These are phyloP conservation scores for Pseudoturritis turrita DNA, from an alignment of 345 rosid species.

Conservation along the genomic window DNA sequence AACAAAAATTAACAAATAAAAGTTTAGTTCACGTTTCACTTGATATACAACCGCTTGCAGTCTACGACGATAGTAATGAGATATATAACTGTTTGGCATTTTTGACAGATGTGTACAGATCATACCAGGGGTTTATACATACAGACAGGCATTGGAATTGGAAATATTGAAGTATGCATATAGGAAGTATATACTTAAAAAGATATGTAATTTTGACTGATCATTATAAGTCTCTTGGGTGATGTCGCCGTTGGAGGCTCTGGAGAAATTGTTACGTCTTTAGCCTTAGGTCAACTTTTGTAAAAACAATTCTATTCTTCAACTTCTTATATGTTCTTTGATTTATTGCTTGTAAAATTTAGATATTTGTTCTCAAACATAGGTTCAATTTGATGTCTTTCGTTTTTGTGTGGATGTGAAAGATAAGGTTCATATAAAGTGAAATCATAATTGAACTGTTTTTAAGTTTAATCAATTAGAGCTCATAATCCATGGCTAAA, in stretches of 20 bases:
- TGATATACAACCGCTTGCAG: neutral
- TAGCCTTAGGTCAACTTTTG: conserved; percentile 8
- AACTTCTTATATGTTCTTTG: neutral
- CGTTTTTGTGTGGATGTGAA: neutral
- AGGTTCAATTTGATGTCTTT: neutral
- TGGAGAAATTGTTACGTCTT: neutral
- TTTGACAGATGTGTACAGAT: neutral
- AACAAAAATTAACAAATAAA: too few species aligned
- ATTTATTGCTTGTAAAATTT: conserved; percentile 10
- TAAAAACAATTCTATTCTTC: neutral
- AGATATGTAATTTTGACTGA: neutral
- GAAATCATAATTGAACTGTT: too few species aligned
- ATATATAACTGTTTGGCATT: neutral
- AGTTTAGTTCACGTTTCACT: neutral
- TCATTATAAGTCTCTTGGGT: neutral
- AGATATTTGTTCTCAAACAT: neutral
- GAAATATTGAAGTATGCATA: conserved; percentile 9
- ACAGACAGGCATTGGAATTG: neutral
- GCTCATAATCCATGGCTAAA: too few species aligned
- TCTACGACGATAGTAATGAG: neutral
- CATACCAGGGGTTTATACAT: neutral
- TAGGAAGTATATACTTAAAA: neutral
- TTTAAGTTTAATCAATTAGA: too few species aligned
- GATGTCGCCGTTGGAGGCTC: neutral
- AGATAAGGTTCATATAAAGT: too few species aligned